Base-by-base conservation (phyloP, 345 rosid genomes). In the Geranium brycei region DNA sequence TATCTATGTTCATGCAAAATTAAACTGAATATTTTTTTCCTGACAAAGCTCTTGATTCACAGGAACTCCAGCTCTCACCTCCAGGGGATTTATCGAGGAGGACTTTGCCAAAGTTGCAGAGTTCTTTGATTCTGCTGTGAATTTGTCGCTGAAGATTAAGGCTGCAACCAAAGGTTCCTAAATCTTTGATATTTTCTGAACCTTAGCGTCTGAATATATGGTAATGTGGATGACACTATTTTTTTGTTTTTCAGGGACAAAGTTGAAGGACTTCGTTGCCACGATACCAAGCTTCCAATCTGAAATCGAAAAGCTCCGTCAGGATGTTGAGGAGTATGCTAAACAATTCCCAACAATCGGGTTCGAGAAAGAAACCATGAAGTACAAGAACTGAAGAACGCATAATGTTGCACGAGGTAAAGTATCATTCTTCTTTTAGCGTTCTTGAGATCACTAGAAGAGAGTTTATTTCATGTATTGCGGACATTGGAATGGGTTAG, bases 271-370 rank as follows among this genome's bases (percentile, higher is more conserved):
- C 69, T 93, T 93, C 57, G 64, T 81, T 69, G 73, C 80, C 41
- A 71, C 97, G 30, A 74, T 90, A 81, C 58, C 88, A 58, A 23
- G 72, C 64, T 71, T 82, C 62, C 91, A 87, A 71, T 82, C 97
- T 0, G 91, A 84, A 81, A 80, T 88, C 23, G 68, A 76, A 15
- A 87, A 84, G 65, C 86, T 93, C 66, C 87, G 92, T 58, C 81
- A 62, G 0, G 73, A 81, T 56, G 96, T 93, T 8, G 97, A 90
- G 77, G 89, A 80, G 76, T 93, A 78, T 41, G 97, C 97, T 16
- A 93, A 93, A 75, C 99, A 88, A 72, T 93, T 93, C 80, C 97
- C 97, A 32, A 90, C 97, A 57, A 83, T 93, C 18, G 96, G 97
- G 13, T 93, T 93, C 65, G 96, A 88, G 57, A 93, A 93, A 73